A percentile compares a stretch with the other conserved stretches of the same genome.
Conservation (phyloP, 306 rosid genomes). For the Carpinus fangiana region DNA sequence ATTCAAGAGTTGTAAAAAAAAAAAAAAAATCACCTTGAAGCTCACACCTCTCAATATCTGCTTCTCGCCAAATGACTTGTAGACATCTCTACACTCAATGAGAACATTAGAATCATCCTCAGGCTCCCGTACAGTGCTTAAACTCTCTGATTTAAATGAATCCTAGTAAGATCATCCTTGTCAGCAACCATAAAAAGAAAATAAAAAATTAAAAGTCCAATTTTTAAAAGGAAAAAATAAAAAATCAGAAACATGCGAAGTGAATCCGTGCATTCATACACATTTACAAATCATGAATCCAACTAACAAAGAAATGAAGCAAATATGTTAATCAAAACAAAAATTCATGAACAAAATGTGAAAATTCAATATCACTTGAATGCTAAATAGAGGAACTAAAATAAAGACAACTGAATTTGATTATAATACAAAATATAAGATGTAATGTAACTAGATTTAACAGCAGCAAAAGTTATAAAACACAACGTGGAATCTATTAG, state of each 20-base stretch:
- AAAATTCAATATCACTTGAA: neutral
- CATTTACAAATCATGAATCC: neutral
- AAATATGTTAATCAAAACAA: neutral
- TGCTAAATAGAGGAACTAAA: neutral
- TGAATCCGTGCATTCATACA: neutral
- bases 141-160: slow-evolving; percentile 59
- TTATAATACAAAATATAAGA: neutral
- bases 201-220: neutral
- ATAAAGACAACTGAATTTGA: neutral
- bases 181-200: slow-evolving; percentile 25
- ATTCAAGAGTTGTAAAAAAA: no score
- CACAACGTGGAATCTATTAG: neutral
- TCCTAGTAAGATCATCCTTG: slow-evolving; percentile 48
- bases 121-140: slow-evolving; percentile 44
- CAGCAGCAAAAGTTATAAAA: neutral
- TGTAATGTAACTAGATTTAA: neutral
- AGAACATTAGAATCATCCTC: slow-evolving; percentile 81
- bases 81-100: slow-evolving; percentile 85
- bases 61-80: slow-evolving; percentile 95
- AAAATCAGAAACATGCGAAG: slow-evolving; percentile 1
- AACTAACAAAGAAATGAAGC: neutral
- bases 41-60: slow-evolving; percentile 89
- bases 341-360: neutral
- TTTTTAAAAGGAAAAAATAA: neutral
- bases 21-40: slow-evolving; percentile 78